Base-by-base conservation (phyloP, 1,139 yeast species). In the Pichia sp. region DNA sequence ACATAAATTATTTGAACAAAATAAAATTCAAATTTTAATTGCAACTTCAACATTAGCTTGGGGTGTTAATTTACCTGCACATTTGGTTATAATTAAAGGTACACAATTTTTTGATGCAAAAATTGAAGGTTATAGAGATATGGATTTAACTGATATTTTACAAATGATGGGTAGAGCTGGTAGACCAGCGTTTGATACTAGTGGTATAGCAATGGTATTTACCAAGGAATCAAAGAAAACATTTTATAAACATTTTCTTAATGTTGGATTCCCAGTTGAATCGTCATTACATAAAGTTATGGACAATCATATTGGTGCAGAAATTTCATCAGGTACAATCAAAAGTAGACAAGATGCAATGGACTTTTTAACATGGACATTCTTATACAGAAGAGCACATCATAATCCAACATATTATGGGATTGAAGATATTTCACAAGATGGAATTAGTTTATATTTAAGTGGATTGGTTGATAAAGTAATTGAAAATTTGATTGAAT, bases 91-190 rank as follows among this genome's bases (percentile, higher is more conserved):
- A 49, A 87, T 93, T 58, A 93, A 93, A 67, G 98, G 98, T 42
- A 93, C 99, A 0, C 95, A 87, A 64, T 87, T 84, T 62, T 87
- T 83, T 64, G 96, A 87, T 67, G 83, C 90, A 14, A 87, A 87
- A 65, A 83, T 84, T 55, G 91, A 85, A 65, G 90, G 80, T 0
- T 87, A 87, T 64, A 74, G 83, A 59, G 95, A 87, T 62, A 87
- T 87, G 95, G 95, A 93, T 67, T 76, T 93, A 66, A 93, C 99
- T 0, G 99, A 87, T 69, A 87, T 87, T 49, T 70, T 87, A 56
- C 96, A 87, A 68, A 87, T 87, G 95, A 85, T 86, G 90, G 95
- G 95, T 33, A 73, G 95, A 64, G 98, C 98, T 0, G 98, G 99
- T 58, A 84, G 99, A 67, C 99, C 99, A 3, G 96, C 96, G 1